Base-by-base conservation (phyloP, 176 grass and related monocot genomes). In the Dendrocalamus sinicus region DNA sequence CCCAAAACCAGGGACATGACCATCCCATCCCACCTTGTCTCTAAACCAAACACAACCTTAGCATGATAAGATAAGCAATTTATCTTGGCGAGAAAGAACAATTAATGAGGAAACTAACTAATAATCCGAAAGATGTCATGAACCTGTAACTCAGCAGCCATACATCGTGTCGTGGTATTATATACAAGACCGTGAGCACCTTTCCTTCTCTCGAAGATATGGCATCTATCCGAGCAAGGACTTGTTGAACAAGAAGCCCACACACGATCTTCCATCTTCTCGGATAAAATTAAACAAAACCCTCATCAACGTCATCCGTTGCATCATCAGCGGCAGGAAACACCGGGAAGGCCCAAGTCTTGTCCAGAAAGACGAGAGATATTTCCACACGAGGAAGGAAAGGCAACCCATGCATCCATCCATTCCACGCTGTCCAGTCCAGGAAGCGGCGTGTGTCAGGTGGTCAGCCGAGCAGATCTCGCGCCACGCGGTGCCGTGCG, bases 381-480 rank as follows among this genome's bases (percentile, higher is more conserved):
- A 46, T 76, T 44, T 47, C 74, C 37, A 39, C 37, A 5, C 37
- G 37, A 39, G 37, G 5, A 5, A 39, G 5, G 37, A 39, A 0
- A 39, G 37, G 37, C 37, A 39, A 39, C 37, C 37, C 37, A 35
- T 35, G 32, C 32, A 39, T 39, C 37, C 37, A 39, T 39, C 37
- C 37, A 5, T 3, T 39, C 37, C 37, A 5, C 0, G 37, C 37
- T 5, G 35, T 37, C 35, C 35, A 37, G 35, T 37, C 35, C 35
- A 37, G 35, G 35, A 4, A 4, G 35, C 35, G 23, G 72, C 72
- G 72, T 66, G 54, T 65, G 22, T 60, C 84, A 87, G 84, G 79
- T 83, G 89, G 79, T 79, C 79, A 90, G 43, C 76, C 24, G 70
- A 70, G 15, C 23, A 37, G 35, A 37, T 2, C 35, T 16, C 22